Conservation (phyloP, 2,329 filamentous ascomycete genomes). For the Botrytis hyacinthi region DNA sequence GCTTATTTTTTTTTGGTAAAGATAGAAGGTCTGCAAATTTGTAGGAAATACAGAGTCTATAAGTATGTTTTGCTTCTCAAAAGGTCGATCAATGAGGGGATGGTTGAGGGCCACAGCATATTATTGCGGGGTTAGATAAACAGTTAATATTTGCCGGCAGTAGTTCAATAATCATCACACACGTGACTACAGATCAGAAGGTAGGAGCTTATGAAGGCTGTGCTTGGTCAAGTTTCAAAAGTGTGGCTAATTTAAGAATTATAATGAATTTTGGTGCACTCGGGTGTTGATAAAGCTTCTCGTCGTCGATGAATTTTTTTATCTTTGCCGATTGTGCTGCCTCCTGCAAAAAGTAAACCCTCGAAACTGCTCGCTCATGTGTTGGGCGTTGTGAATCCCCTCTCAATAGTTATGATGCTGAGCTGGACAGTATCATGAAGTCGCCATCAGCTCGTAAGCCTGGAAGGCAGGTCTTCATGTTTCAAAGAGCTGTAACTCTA, state of each 20-base stretch:
- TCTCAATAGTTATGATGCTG: background rate
- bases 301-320: background rate
- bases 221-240: background rate
- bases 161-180: background rate
- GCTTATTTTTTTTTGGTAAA: background rate
- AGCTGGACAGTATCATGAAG: background rate
- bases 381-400: background rate
- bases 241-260: background rate
- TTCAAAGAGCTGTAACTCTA: background rate
- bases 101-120: background rate
- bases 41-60: background rate
- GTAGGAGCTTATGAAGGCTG: background rate
- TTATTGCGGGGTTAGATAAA: conserved; percentile 5
- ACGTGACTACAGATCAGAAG: background rate
- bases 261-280: background rate
- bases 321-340: background rate
- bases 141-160: conserved; percentile 9
- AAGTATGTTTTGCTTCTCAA: background rate
- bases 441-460: background rate
- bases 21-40: background rate
- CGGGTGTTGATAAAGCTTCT: background rate
- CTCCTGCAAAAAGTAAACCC: background rate
- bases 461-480: background rate
- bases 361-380: background rate
- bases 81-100: conserved; percentile 15